These are phyloP conservation scores for Citrus reticulata DNA, from an alignment of 345 rosid genomes.

Conservation along the genomic window DNA sequence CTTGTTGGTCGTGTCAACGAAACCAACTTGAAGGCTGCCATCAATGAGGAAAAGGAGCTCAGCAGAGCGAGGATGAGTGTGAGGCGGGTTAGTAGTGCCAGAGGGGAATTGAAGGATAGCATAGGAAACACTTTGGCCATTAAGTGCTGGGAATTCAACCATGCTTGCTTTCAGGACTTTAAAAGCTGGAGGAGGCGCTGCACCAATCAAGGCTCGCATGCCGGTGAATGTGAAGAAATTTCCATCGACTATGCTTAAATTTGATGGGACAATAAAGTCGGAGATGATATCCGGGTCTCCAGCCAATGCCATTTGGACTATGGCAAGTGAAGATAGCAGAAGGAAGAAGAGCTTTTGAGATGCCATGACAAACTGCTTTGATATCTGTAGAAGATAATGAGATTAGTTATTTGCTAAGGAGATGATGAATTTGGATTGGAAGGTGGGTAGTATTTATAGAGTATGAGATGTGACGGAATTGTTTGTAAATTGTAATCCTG, in stretches of 20 bases:
- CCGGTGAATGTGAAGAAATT: slow-evolving; percentile 38
- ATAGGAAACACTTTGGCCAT: slow-evolving; percentile 35
- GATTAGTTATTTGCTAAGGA: neutral
- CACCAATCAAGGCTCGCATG: slow-evolving; percentile 2
- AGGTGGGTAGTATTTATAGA: neutral
- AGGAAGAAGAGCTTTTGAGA: slow-evolving; percentile 10
- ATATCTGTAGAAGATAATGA: neutral
- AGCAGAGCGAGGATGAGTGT: slow-evolving; percentile 32
- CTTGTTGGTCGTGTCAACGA: slow-evolving; percentile 37
- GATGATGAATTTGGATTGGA: neutral
- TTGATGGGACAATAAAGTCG: slow-evolving; percentile 28
- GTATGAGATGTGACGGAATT: neutral
- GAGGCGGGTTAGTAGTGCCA: slow-evolving; percentile 9
- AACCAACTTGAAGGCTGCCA: slow-evolving; percentile 35
- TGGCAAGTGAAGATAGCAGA: slow-evolving; percentile 14
- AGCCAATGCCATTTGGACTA: slow-evolving; percentile 13
- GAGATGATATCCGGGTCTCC: slow-evolving; percentile 37
- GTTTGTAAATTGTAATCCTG: neutral
- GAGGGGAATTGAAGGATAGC: slow-evolving; percentile 27
- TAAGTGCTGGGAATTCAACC: slow-evolving; percentile 31
- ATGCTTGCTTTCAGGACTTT: slow-evolving; percentile 19
- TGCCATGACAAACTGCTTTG: slow-evolving; percentile 10
- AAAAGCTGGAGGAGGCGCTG: slow-evolving; percentile 2
- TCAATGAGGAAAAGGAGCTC: slow-evolving; percentile 22
- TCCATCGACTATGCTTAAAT: slow-evolving; percentile 1